These are phyloP conservation scores for Leonotis leonurus DNA, from an alignment of 257 asterid genomes.

Conservation along the genomic window DNA sequence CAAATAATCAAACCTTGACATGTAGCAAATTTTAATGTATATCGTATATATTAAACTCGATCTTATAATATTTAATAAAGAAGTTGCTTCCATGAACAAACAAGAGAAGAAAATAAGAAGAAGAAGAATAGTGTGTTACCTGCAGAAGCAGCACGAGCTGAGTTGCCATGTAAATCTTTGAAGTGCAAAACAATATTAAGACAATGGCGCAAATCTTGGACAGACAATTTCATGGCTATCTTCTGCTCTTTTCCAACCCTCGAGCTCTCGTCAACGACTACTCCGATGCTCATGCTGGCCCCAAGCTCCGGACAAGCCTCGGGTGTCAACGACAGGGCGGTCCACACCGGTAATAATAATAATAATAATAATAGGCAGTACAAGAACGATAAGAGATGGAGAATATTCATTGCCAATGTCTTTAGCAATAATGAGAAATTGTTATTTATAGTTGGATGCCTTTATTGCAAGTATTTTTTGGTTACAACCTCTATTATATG, in stretches of 20 bases:
- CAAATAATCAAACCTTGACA: too few relatives aligned
- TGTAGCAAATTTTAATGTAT: too few relatives aligned
- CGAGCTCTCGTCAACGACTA: slow-evolving; percentile 30
- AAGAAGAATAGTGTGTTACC: slow-evolving; percentile 18
- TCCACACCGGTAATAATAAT: not conserved
- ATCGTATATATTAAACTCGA: too few relatives aligned
- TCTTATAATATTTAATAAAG: too few relatives aligned
- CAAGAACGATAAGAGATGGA: not conserved
- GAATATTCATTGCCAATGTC: not conserved
- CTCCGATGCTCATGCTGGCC: slow-evolving; percentile 23
- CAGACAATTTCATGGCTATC: slow-evolving; percentile 47
- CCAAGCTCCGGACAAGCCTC: not conserved
- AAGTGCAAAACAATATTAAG: slow-evolving; percentile 25
- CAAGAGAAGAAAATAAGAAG: too few relatives aligned
- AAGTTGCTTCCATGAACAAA: too few relatives aligned
- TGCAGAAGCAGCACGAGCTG: slow-evolving; percentile 33
- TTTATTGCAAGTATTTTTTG: not conserved
- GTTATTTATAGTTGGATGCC: not conserved
- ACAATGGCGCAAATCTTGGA: slow-evolving; percentile 28
- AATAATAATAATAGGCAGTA: not conserved
- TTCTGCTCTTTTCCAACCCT: slow-evolving; percentile 52
- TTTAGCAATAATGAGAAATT: not conserved
- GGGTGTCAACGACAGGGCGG: not conserved
- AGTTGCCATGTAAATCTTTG: slow-evolving; percentile 23
- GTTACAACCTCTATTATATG: not conserved